phyloP scores from a whole-genome alignment of 306 rosid genomes.

The Quercus agrifolia region DNA sequence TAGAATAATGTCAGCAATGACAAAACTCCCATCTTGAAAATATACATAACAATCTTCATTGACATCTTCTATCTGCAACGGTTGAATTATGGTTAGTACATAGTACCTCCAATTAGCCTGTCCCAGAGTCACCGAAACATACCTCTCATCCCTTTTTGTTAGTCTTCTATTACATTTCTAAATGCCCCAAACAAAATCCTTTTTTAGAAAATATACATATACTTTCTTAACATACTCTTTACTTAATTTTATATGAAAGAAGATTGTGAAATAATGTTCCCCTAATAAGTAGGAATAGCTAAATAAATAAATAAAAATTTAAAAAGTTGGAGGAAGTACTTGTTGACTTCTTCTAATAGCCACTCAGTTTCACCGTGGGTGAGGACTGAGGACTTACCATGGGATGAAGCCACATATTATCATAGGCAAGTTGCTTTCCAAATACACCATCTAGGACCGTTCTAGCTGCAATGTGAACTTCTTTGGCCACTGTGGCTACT shows the following conservation, averaged over 20 bases:
- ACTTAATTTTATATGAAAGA: no score
- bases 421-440: constrained; percentile 42
- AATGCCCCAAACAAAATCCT: no score
- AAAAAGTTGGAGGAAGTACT: no score
- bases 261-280: no score
- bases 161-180: no score
- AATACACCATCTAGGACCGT: constrained; percentile 27
- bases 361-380: constrained; percentile 28
- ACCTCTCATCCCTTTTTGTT: no score
- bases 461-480: constrained; percentile 69
- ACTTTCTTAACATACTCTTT: no score
- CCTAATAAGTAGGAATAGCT: no score
- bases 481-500: constrained; percentile 62
- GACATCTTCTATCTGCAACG: constrained; percentile 55
- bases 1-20: constrained; percentile 55
- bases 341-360: background rate
- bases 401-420: constrained; percentile 73
- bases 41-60: constrained; percentile 56
- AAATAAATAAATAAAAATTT: no score
- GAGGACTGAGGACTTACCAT: constrained; percentile 46
- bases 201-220: no score
- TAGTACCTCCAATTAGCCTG: background rate
- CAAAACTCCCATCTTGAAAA: constrained; percentile 52
- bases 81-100: background rate
- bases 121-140: background rate